Base-by-base conservation (phyloP, 768 basidiomycete genomes). In the Candolleomyces aberdarensis region DNA sequence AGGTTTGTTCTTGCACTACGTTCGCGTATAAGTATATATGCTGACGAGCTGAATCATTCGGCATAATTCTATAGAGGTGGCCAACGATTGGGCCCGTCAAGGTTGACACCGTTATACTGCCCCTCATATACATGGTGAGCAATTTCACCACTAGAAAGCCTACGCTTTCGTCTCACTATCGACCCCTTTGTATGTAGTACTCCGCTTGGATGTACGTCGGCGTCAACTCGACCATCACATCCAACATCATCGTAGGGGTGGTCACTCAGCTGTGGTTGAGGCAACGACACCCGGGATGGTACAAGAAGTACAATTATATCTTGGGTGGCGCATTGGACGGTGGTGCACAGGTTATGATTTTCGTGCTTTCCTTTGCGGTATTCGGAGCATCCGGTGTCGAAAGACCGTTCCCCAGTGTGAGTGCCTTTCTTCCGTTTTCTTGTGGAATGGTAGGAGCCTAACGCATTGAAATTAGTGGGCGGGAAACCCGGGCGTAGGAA, bases 241-340 rank as follows among this genome's bases (percentile, higher is more conserved):
- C 80, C 4, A 75, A 74, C 58, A 78, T 85, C 56, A 70, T 83
- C 57, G 70, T 87, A 14, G 87, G 80, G 36, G 66, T 89, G 60
- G 62, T 80, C 41, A 87, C 87, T 1, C 88, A 89, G 58, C 67
- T 82, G 26, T 88, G 83, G 83, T 65, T 88, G 20, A 75, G 86
- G 39, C 78, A 71, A 43, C 80, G 81, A 61, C 75, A 85, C 59
- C 85, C 88, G 1, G 79, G 80, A 14, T 91, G 87, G 87, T 90
- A 86, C 71, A 80, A 82, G 66, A 78, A 77, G 65, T 86, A 86
- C 69, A 87, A 88, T 67, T 87, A 86, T 66, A 82, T 87, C 43
- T 71, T 89, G 3, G 85, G 85, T 31, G 89, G 86, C 46, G 88
- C 83, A 7, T 72, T 87, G 40, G 85, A 87, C 65, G 86, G 86